phyloP scores from a whole-genome alignment of 495 filamentous ascomycete genomes.

The Talaromyces thailandensis region DNA sequence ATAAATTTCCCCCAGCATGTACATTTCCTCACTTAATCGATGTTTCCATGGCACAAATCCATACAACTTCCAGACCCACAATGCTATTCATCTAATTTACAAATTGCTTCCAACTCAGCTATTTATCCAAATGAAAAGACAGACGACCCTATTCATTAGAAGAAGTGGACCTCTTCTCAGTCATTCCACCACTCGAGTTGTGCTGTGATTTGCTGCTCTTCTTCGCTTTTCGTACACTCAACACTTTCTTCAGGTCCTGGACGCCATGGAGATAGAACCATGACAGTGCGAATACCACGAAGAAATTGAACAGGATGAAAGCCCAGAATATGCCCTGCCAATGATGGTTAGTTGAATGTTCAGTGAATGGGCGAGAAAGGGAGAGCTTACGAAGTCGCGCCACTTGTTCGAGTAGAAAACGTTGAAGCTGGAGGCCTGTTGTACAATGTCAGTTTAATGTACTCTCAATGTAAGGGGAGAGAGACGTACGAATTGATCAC shows the following conservation, averaged over 20 bases:
- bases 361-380: neutral
- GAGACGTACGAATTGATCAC: constrained; percentile 44
- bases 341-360: neutral
- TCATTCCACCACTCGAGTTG: neutral
- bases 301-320: constrained; percentile 47
- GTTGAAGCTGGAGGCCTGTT: constrained; percentile 36
- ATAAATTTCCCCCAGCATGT: neutral
- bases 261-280: constrained; percentile 46
- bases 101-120: neutral
- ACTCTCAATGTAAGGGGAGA: neutral
- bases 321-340: constrained; percentile 45
- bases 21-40: neutral
- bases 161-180: neutral
- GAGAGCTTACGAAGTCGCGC: constrained; percentile 48
- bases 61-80: neutral
- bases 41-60: neutral
- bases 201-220: constrained; percentile 9
- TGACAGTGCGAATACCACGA: constrained; percentile 38
- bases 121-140: neutral
- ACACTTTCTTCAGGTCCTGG: constrained; percentile 26
- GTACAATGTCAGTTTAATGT: constrained; percentile 12
- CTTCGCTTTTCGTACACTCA: constrained; percentile 35
- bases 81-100: neutral
- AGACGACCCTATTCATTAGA: neutral
- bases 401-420: constrained; percentile 48